Evolutionary conservation across 148 eudicot species (phyloP).

Genomic region (Chenopodium album): DNA sequence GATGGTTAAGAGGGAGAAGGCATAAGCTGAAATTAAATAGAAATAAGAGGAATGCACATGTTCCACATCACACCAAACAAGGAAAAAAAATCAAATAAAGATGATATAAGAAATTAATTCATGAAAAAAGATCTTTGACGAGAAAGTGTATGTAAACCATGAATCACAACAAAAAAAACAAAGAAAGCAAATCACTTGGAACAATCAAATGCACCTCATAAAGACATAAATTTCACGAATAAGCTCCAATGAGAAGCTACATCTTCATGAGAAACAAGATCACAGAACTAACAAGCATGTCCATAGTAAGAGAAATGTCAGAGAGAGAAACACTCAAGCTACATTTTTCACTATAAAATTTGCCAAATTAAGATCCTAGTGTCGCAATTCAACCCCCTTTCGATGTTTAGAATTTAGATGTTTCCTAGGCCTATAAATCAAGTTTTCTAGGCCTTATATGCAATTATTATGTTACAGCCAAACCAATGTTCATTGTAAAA

Average conservation of each 20-base stretch:
- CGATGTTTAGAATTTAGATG: no score
- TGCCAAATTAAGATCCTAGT: not conserved
- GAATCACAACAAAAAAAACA: not conserved
- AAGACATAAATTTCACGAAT: no score
- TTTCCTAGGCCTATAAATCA: no score
- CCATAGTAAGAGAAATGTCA: not conserved
- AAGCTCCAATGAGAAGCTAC: not conserved
- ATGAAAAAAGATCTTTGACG: not conserved
- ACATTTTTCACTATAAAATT: not conserved
- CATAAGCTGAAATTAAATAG: not conserved
- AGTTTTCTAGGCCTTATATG: no score
- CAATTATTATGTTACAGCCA: no score
- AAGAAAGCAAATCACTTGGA: not conserved
- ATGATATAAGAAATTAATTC: not conserved
- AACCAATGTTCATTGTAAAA: no score
- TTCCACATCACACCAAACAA: conserved; percentile 7
- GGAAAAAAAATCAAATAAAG: no score
- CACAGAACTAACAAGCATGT: not conserved
- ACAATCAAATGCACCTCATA: not conserved
- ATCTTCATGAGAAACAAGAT: not conserved
- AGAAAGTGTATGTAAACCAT: not conserved
- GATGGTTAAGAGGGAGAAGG: not conserved
- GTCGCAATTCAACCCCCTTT: no score
- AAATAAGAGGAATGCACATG: not conserved
- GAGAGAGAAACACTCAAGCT: not conserved